Evolutionary conservation across 2,329 filamentous ascomycete species (phyloP), one percentile per base, ranked within the genome.

Genomic region (Lizonia empirigonia): DNA sequence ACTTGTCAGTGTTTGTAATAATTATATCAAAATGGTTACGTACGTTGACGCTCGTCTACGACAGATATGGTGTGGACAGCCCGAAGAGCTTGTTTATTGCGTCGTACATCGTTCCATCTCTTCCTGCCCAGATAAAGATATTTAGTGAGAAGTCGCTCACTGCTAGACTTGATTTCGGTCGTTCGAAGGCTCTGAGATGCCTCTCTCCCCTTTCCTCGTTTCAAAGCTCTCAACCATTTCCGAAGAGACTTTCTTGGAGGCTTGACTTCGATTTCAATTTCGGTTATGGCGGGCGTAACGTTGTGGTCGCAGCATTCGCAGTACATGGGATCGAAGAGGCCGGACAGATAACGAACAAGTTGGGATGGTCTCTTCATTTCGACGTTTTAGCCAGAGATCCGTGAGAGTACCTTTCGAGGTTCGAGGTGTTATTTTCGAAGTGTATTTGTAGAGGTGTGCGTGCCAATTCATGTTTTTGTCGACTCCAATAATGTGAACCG

Each of bases 221-320:
- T 4, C 9, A 45, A n/a, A 10, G 33, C 22, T 4, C 1, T 18
- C 9, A 35, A 16, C 10, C 26, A 27, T 4, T 20, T 7, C 29
- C 16, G 16, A 4, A 38, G 23, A 19, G 27, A 30, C 13, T 24
- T 35, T 23, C 9, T 26, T 20, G 5, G 23, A 2, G 33, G 19
- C 15, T 19, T 10, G 4, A 7, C n/a, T 19, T 30, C 10, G 1
- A 15, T 8, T 8, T 29, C 23, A 23, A 12, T 29, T 15, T 27
- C 13, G n/a, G 9, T 4, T n/a, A n/a, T n/a, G n/a, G n/a, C n/a
- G 5, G 26, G 24, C n/a, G 10, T 6, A n/a, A 23, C 19, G 6
- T 40, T 22, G 30, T 45, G 41, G 12, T 50, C 22, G 35, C 48
- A 50, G 40, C 48, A 50, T 18, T 40, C 29, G 41, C 48, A 50